phyloP scores from a whole-genome alignment of 2,329 filamentous ascomycete genomes.

The Apiospora sp. region DNA sequence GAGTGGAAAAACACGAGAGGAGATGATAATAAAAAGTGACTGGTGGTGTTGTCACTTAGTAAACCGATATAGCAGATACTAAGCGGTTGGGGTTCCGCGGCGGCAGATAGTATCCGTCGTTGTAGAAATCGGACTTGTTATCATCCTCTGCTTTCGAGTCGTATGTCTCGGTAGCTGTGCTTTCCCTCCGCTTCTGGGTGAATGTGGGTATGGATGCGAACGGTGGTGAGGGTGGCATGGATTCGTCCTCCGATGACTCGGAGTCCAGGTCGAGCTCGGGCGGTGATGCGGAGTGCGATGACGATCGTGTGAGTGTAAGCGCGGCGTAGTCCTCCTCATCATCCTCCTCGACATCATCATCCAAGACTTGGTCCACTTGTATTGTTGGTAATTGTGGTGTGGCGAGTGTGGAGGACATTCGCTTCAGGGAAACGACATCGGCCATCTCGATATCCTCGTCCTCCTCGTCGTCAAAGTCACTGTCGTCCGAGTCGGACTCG shows the following conservation, averaged over 20 bases:
- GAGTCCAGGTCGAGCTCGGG: slow-evolving; percentile 76
- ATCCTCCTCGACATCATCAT: slow-evolving; percentile 49
- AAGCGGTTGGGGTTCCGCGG: slow-evolving; percentile 58
- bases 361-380: slow-evolving; percentile 47
- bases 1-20: slow-evolving; percentile 38
- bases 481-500: slow-evolving; percentile 62
- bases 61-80: slow-evolving; percentile 64
- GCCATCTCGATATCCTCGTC: slow-evolving; percentile 67
- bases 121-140: slow-evolving; percentile 53
- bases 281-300: slow-evolving; percentile 68
- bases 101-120: slow-evolving; percentile 62
- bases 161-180: slow-evolving; percentile 44
- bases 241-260: slow-evolving; percentile 76
- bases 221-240: slow-evolving; percentile 76
- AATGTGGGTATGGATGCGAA: slow-evolving; percentile 65
- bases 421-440: slow-evolving; percentile 54
- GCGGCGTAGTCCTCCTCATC: slow-evolving; percentile 65
- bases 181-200: slow-evolving; percentile 61
- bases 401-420: slow-evolving; percentile 45
- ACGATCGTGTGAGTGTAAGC: slow-evolving; percentile 73
- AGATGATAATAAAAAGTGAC: slow-evolving; percentile 22
- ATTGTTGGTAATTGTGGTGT: slow-evolving; percentile 47
- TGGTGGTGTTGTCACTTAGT: slow-evolving; percentile 47
- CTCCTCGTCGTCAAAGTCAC: slow-evolving; percentile 58
- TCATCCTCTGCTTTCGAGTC: slow-evolving; percentile 45